Conservation (phyloP, 2,329 filamentous ascomycete species). For the Apiospora phragmitis region DNA sequence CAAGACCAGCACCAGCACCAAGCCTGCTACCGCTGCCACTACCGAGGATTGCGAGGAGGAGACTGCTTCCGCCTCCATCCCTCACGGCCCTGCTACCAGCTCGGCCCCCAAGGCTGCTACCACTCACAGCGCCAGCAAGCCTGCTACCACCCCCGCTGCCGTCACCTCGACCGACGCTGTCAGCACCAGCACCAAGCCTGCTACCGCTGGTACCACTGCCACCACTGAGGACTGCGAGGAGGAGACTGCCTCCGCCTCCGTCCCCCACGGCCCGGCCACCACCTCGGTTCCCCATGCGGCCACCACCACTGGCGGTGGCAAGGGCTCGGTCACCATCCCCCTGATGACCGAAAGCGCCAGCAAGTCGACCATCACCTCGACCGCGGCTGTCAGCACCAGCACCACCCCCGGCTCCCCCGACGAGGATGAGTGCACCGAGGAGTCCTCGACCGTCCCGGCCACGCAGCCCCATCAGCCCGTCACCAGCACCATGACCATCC, state of each 20-base stretch:
- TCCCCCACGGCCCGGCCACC: too few relatives aligned
- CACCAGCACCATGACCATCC: background rate
- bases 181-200: background rate
- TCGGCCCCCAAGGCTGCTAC: too few relatives aligned
- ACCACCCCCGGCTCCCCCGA: background rate
- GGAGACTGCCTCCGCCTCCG: too few relatives aligned
- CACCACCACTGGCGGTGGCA: background rate
- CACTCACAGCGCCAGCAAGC: background rate
- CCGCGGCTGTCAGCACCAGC: background rate
- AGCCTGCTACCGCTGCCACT: background rate
- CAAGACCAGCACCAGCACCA: background rate
- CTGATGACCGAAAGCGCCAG: background rate
- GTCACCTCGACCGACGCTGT: background rate
- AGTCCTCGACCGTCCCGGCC: too few relatives aligned
- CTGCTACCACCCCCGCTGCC: background rate
- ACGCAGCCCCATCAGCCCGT: too few relatives aligned
- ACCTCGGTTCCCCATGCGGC: background rate
- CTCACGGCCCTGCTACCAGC: too few relatives aligned
- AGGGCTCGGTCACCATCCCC: background rate
- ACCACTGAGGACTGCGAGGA: too few relatives aligned
- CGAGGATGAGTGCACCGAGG: slow-evolving; percentile 11
- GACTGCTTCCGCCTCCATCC: too few relatives aligned
- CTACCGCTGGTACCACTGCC: slow-evolving; percentile 33
- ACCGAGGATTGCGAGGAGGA: background rate
- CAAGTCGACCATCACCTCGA: background rate